phyloP scores from a whole-genome alignment of 164 flowering plant genomes.

The Dillenia turbinata region DNA sequence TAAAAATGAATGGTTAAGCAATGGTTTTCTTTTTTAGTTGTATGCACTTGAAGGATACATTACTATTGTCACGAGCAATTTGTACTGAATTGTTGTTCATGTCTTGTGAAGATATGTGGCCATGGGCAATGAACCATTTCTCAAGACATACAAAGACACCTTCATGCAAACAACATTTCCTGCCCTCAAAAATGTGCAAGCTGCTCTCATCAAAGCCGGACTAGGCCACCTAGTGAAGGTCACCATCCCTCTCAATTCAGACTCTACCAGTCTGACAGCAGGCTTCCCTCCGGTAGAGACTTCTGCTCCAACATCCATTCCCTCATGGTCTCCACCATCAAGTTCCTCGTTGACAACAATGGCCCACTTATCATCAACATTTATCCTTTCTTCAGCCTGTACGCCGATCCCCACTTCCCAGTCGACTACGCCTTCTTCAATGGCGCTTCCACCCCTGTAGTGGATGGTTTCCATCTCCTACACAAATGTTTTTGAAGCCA shows the following conservation, averaged over 20 bases:
- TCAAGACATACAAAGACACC: slow-evolving; percentile 54
- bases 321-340: slow-evolving; percentile 69
- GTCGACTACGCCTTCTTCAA: slow-evolving; percentile 83
- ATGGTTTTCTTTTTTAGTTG: too few relatives aligned
- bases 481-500: slow-evolving; percentile 87
- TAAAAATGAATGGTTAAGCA: too few relatives aligned
- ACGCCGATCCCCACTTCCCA: slow-evolving; percentile 79
- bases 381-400: slow-evolving; percentile 89
- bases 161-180: slow-evolving; percentile 54
- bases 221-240: slow-evolving; percentile 72
- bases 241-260: slow-evolving; percentile 85
- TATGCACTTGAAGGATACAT: too few relatives aligned
- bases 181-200: slow-evolving; percentile 86
- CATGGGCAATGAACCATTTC: slow-evolving; percentile 91
- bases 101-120: slow-evolving; percentile 62
- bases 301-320: slow-evolving; percentile 77
- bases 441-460: slow-evolving; percentile 42
- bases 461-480: slow-evolving; percentile 72
- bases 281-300: slow-evolving; percentile 79
- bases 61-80: too few relatives aligned
- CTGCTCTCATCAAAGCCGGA: slow-evolving; percentile 89
- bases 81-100: background rate
- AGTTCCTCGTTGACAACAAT: slow-evolving; percentile 61
- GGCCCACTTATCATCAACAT: slow-evolving; percentile 78
- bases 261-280: slow-evolving; percentile 58